Evolutionary conservation across 495 filamentous ascomycete species (phyloP).

Genomic region (Aspergillus olivimuriae): DNA sequence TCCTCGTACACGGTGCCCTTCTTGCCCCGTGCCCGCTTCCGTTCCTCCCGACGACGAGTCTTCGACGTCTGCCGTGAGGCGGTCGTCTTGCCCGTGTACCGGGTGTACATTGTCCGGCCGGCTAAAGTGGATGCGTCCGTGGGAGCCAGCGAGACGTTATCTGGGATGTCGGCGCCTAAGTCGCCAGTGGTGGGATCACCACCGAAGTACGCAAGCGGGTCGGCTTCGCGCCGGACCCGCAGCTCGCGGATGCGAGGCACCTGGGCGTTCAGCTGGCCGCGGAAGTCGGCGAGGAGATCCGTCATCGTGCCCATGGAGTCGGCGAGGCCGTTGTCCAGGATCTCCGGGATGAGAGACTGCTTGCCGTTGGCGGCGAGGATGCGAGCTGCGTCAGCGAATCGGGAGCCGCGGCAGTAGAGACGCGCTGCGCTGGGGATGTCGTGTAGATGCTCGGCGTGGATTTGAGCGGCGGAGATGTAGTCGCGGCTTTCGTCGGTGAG

Average conservation of each 20-base stretch:
- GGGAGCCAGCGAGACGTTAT: slow-evolving; percentile 86
- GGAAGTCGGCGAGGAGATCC: slow-evolving; percentile 89
- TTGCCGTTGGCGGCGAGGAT: slow-evolving; percentile 49
- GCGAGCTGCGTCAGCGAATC: slow-evolving; percentile 78
- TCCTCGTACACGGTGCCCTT: slow-evolving; percentile 98
- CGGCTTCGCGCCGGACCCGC: slow-evolving; percentile 66
- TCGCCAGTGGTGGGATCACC: slow-evolving; percentile 51
- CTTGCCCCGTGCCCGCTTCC: slow-evolving; percentile 88
- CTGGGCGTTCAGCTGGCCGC: slow-evolving; percentile 73
- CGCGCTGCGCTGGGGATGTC: slow-evolving; percentile 61
- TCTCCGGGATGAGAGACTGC: slow-evolving; percentile 39
- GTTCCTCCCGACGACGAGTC: slow-evolving; percentile 80
- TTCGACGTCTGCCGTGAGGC: slow-evolving; percentile 71
- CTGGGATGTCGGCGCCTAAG: slow-evolving; percentile 65
- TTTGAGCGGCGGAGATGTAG: slow-evolving; percentile 68
- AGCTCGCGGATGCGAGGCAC: slow-evolving; percentile 79
- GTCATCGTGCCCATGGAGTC: slow-evolving; percentile 73
- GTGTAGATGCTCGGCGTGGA: slow-evolving; percentile 73
- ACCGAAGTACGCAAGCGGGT: slow-evolving; percentile 74
- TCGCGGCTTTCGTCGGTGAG: slow-evolving; percentile 81
- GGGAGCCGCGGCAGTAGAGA: slow-evolving; percentile 74
- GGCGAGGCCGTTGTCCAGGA: slow-evolving; percentile 70
- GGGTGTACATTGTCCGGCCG: slow-evolving; percentile 72
- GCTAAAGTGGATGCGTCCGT: slow-evolving; percentile 72
- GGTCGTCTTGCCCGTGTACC: slow-evolving; percentile 78